These are phyloP conservation scores for Leptodontidium sp. DNA, from an alignment of 2,329 filamentous ascomycete species.

Conservation along the genomic window DNA sequence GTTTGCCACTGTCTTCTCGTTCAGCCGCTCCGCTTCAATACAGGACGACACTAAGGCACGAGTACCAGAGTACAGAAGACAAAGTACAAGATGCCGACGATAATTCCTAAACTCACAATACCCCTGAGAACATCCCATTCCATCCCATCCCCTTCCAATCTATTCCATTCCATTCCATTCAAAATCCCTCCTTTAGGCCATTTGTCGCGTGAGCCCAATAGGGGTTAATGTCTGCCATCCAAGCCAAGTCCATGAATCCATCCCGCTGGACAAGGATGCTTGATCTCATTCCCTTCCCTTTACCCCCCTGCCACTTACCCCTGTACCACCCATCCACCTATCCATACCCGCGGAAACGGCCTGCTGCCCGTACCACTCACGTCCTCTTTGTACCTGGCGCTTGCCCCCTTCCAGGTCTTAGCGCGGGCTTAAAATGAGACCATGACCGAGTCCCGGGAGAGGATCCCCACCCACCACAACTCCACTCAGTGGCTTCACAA, in stretches of 20 bases:
- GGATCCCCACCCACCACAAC: not conserved
- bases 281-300: not conserved
- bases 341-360: constrained; percentile 23
- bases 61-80: too few relatives aligned
- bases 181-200: constrained; percentile 10
- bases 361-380: constrained; percentile 22
- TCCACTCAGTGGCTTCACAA: too few relatives aligned
- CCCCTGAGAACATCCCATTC: not conserved
- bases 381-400: constrained; percentile 27
- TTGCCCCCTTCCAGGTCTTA: not conserved
- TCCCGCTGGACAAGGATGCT: not conserved
- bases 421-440: not conserved
- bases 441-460: constrained; percentile 5
- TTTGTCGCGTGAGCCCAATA: constrained; percentile 21
- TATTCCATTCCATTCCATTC: too few relatives aligned
- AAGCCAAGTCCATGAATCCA: not conserved
- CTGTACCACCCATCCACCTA: constrained; percentile 5
- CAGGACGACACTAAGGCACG: too few relatives aligned
- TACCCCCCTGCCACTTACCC: not conserved
- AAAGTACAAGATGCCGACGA: too few relatives aligned
- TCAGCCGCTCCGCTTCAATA: not conserved
- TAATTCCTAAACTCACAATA: too few relatives aligned
- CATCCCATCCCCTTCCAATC: too few relatives aligned
- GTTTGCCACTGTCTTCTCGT: not conserved
- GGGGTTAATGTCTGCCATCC: constrained; percentile 3